phyloP scores from a whole-genome alignment of 2,329 filamentous ascomycete genomes.

The Exophiala calicioides region DNA sequence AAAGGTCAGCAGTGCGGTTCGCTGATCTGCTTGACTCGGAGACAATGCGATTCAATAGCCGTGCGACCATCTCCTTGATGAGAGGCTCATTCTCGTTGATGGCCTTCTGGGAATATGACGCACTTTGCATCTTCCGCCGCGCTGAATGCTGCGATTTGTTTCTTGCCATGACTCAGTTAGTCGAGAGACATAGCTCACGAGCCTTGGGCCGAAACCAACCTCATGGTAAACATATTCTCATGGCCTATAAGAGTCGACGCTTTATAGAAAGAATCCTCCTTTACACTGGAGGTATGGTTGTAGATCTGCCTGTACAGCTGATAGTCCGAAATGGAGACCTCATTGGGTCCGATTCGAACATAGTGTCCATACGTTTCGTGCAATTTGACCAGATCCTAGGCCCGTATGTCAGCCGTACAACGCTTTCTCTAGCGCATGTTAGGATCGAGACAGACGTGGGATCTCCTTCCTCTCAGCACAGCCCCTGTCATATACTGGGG shows the following conservation, averaged over 20 bases:
- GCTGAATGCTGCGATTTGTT: conserved; percentile 2
- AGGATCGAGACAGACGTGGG: too few relatives aligned
- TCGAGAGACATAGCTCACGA: neutral
- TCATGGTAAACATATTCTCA: neutral
- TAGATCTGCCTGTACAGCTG: neutral
- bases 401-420: neutral
- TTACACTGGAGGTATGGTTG: neutral
- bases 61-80: neutral
- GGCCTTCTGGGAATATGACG: neutral
- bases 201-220: neutral
- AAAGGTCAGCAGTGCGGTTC: neutral
- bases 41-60: neutral
- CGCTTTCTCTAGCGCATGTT: neutral
- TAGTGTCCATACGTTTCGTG: neutral
- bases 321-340: neutral
- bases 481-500: neutral
- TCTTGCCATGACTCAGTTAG: neutral
- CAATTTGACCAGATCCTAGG: neutral
- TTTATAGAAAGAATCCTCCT: neutral
- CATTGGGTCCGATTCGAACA: neutral
- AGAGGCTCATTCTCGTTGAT: neutral
- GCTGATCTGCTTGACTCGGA: neutral
- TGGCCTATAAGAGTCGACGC: neutral
- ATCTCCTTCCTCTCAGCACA: neutral
- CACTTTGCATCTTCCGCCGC: conserved; percentile 2